Evolutionary conservation across 192 early-diverging fungal species (phyloP).

Genomic region (Phycomyces blakesleeanus): DNA sequence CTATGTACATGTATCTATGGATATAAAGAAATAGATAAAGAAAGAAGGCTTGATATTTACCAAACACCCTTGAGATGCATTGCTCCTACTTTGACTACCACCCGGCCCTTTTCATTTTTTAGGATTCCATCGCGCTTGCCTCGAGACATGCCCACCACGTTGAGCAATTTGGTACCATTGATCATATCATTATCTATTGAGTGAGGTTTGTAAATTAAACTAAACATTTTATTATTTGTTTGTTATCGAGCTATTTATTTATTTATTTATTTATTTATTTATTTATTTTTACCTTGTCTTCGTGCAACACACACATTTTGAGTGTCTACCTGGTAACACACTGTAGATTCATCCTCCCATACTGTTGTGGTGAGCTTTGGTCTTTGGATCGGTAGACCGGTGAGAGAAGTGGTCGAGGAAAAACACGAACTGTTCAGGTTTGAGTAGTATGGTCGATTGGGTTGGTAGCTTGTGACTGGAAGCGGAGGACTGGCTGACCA

Average conservation of each 20-base stretch:
- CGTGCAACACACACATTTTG: conserved; percentile 74
- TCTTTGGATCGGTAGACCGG: conserved; percentile 22
- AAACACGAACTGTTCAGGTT: too few relatives aligned
- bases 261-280: neutral
- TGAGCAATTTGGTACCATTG: conserved; percentile 80
- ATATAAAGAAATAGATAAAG: too few relatives aligned
- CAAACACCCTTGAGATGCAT: conserved; percentile 87
- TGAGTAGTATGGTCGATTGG: too few relatives aligned
- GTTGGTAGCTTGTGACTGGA: too few relatives aligned
- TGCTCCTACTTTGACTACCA: conserved; percentile 79
- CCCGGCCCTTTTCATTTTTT: conserved; percentile 80
- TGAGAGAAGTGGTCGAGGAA: too few relatives aligned
- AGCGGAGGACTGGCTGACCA: too few relatives aligned
- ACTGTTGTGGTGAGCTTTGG: conserved; percentile 65
- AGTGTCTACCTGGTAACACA: conserved; percentile 77
- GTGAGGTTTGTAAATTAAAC: neutral
- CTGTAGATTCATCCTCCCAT: conserved; percentile 79
- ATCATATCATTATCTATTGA: conserved; percentile 75
- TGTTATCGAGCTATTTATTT: conserved; percentile 2
- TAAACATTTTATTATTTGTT: neutral
- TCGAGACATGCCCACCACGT: conserved; percentile 81
- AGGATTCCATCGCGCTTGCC: conserved; percentile 80
- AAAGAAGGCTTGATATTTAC: too few relatives aligned
- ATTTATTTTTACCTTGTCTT: conserved; percentile 58
- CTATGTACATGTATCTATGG: too few relatives aligned